These are phyloP conservation scores for Begonia fuchsioides DNA, from an alignment of 306 rosid species.

Conservation along the genomic window DNA sequence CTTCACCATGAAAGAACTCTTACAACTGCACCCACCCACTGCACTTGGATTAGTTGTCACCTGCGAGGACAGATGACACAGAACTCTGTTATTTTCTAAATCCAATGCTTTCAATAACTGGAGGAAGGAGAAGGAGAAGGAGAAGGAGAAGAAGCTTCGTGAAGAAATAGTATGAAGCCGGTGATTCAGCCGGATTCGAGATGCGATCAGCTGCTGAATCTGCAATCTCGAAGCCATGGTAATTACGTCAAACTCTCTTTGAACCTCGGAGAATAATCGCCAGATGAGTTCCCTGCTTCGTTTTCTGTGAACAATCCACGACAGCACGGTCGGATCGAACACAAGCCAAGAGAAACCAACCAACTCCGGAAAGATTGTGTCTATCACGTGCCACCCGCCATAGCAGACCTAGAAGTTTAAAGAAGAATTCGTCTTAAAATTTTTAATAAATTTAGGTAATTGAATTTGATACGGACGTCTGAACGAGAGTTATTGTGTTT, in stretches of 20 bases:
- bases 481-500: too few relatives aligned
- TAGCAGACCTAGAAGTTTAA: too few relatives aligned
- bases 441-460: too few relatives aligned
- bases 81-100: too few relatives aligned
- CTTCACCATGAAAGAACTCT: constrained; percentile 90
- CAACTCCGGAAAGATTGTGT: too few relatives aligned
- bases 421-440: too few relatives aligned
- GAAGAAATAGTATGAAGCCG: constrained; percentile 32
- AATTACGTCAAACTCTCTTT: neutral
- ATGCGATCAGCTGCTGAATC: constrained; percentile 36
- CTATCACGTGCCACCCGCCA: too few relatives aligned
- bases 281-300: neutral
- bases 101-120: too few relatives aligned
- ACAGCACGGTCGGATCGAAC: too few relatives aligned
- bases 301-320: too few relatives aligned
- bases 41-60: constrained; percentile 90
- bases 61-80: constrained; percentile 11
- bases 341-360: too few relatives aligned
- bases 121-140: constrained; percentile 13
- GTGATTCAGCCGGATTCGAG: constrained; percentile 40
- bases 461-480: too few relatives aligned
- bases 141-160: constrained; percentile 25
- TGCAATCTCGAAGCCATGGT: constrained; percentile 23
- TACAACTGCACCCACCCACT: constrained; percentile 91
- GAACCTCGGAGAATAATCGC: constrained; percentile 4